Evolutionary conservation across 23 red algal species (phyloP).

Genomic region (Pyropia yezoensis): DNA sequence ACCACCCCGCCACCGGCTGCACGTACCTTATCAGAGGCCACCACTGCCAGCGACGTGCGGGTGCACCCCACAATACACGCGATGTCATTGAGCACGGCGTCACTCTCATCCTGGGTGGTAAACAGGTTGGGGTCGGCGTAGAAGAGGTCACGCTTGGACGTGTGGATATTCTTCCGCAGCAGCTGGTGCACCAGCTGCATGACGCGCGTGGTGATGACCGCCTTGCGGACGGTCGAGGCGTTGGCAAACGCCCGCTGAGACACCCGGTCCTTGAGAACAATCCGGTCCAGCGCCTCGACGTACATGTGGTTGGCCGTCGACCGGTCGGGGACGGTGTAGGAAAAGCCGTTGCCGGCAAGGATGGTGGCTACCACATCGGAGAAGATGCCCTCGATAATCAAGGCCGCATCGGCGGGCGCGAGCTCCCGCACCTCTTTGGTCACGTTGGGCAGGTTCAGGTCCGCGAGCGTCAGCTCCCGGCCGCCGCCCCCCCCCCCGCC

Average conservation of each 20-base stretch:
- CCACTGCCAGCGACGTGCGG: conserved; percentile 67
- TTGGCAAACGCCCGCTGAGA: conserved; percentile 61
- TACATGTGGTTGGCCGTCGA: conserved; percentile 81
- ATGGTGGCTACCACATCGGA: conserved; percentile 34
- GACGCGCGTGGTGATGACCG: conserved; percentile 69
- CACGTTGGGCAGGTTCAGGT: conserved; percentile 39
- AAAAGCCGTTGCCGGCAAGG: conserved; percentile 51
- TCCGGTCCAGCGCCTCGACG: conserved; percentile 82
- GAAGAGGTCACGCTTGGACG: conserved; percentile 81
- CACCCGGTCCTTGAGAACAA: conserved; percentile 88
- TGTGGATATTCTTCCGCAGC: conserved; percentile 69
- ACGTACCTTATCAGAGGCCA: conserved; percentile 72
- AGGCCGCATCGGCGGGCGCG: conserved; percentile 11
- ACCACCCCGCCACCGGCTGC: no score
- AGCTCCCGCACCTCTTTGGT: conserved; percentile 78
- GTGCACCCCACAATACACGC: conserved; percentile 91
- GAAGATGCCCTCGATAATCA: conserved; percentile 37
- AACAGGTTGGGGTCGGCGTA: conserved; percentile 94
- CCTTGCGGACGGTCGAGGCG: conserved; percentile 65
- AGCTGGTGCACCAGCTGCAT: conserved; percentile 84
- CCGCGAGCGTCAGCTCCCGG: conserved; percentile 4
- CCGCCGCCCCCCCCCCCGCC: neutral
- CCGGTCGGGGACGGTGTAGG: conserved; percentile 61
- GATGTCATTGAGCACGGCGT: conserved; percentile 89
- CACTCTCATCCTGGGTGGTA: conserved; percentile 66